Evolutionary conservation across 805 yeast species (phyloP).

Genomic region (Starmera dryadoides): DNA sequence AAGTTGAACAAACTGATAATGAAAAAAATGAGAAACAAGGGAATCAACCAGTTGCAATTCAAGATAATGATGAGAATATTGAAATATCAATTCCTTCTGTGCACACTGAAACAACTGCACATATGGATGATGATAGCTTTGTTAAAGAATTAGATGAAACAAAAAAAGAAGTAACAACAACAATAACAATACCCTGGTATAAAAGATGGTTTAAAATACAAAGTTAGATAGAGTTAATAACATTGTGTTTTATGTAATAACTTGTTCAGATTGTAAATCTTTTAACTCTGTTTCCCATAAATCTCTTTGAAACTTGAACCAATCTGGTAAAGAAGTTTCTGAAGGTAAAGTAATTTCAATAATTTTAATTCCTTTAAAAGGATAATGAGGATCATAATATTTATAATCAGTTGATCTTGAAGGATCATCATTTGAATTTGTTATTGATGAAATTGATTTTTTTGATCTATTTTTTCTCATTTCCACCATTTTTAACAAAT

Average conservation of each 20-base stretch:
- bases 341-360: slow-evolving; percentile 37
- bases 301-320: slow-evolving; percentile 64
- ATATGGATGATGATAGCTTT: no score
- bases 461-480: slow-evolving; percentile 27
- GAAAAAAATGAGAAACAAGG: no score
- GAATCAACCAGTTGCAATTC: no score
- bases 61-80: no score
- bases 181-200: no score
- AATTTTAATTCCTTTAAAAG: slow-evolving; percentile 10
- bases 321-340: slow-evolving; percentile 58
- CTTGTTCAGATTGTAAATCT: not conserved
- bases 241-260: no score
- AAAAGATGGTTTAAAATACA: no score
- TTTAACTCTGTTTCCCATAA: slow-evolving; percentile 47
- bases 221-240: not conserved
- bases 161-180: no score
- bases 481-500: slow-evolving; percentile 48
- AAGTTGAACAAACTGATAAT: not conserved
- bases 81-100: no score
- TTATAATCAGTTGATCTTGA: not conserved
- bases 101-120: no score
- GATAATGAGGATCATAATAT: slow-evolving; percentile 13
- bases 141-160: no score
- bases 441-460: slow-evolving; percentile 1
- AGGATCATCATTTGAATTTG: not conserved